Base-by-base conservation (phyloP, 805 yeast species). In the Kluyveromyces nonfermentans region DNA sequence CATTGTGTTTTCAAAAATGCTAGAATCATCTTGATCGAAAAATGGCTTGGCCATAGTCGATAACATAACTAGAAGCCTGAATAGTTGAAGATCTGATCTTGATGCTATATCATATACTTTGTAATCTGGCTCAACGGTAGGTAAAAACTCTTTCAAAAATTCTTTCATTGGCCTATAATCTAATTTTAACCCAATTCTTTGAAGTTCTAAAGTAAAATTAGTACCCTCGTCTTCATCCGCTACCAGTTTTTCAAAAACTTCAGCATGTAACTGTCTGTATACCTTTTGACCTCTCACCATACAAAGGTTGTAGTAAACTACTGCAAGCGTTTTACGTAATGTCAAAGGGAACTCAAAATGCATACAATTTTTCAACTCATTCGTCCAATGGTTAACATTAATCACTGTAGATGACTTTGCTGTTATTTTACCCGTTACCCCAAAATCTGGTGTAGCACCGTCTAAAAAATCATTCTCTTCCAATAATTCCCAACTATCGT, bases 351-450 rank as follows among this genome's bases (percentile, higher is more conserved):
- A 72, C 42, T 82, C 83, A 54, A 83, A 78, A 52, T 75, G 75
- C 43, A 87, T 60, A 75, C 96, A 82, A 34, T 82, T 80, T 41
- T 77, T 74, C 49, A 90, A 70, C 59, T 88, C 97, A 43, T 82
- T 80, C 0, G 96, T 82, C 95, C 96, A 89, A 46, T 82, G 85
- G 42, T 81, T 73, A 7, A 87, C 82, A 37, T 80, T 74, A 6
- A 84, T 78, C 6, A 85, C 81, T 0, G 93, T 77, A 0, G 93
- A 83, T 1, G 86, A 77, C 50, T 74, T 72, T 2, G 83, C 77
- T 1, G 80, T 71, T 8, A 78, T 72, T 50, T 78, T 80, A 46
- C 82, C 80, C 38, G 80, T 80, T 17, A 64, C 59, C 41, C 50
- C 52, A 36, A 55, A 49, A 38, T 70, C 64, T 37, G 69, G 50